Percentiles rank a stretch among this genome's conserved stretches.
These are phyloP conservation scores for Vaccinium vitisidaea DNA, from an alignment of 148 eudicot genomes.

Conservation along the genomic window DNA sequence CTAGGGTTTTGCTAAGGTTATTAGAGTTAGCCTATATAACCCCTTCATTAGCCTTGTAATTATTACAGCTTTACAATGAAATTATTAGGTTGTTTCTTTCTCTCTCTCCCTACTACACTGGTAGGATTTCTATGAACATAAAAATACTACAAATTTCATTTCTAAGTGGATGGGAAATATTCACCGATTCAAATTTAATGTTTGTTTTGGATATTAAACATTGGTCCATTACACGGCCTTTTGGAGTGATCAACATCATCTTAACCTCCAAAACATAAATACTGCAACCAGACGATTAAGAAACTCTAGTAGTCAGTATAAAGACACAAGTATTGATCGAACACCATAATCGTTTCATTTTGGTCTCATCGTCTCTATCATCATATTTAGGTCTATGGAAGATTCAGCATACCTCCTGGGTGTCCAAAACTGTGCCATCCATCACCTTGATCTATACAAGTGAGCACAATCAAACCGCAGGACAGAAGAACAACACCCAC, in stretches of 20 bases:
- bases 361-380: background rate
- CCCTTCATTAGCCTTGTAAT: too few relatives aligned
- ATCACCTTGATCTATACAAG: slow-evolving; percentile 46
- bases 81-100: too few relatives aligned
- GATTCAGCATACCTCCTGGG: slow-evolving; percentile 48
- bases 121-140: background rate
- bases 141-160: background rate
- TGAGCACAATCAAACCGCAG: slow-evolving; percentile 39
- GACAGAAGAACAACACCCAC: slow-evolving; percentile 40
- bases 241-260: background rate
- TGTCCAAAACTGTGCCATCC: slow-evolving; percentile 44
- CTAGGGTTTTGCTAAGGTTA: too few relatives aligned
- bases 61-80: too few relatives aligned
- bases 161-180: background rate
- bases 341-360: background rate
- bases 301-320: background rate
- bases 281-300: background rate
- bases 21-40: too few relatives aligned
- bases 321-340: background rate
- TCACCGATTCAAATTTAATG: background rate
- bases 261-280: background rate
- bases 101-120: background rate
- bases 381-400: background rate
- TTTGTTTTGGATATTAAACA: background rate
- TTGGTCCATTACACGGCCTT: background rate